A percentile compares a stretch with the other conserved stretches of the same genome.
These are phyloP conservation scores for Boletus eberwhitei DNA, from an alignment of 768 basidiomycete species.

Conservation along the genomic window DNA sequence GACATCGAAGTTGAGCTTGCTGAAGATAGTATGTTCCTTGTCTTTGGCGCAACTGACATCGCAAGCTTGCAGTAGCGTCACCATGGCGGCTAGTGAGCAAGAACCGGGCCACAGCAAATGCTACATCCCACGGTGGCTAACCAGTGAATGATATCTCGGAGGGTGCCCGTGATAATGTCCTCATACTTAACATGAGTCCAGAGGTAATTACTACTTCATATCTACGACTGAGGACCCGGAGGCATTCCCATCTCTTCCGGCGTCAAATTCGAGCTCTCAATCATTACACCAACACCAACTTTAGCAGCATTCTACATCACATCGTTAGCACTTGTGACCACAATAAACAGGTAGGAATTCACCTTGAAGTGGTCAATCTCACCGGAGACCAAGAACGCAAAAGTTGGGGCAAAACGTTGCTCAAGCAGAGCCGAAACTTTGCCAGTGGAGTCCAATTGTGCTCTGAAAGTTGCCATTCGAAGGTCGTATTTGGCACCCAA, in stretches of 20 bases:
- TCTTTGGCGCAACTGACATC: constrained; percentile 48
- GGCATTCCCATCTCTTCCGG: constrained; percentile 79
- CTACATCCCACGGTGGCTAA: constrained; percentile 22
- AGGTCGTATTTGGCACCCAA: constrained; percentile 97
- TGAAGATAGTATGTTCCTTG: constrained; percentile 51
- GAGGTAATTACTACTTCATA: constrained; percentile 24
- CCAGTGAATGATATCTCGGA: constrained; percentile 7
- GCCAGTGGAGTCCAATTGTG: constrained; percentile 90
- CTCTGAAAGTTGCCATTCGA: constrained; percentile 88
- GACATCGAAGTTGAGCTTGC: constrained; percentile 57
- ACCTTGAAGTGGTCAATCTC: constrained; percentile 99
- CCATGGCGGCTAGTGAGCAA: constrained; percentile 4
- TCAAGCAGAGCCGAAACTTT: constrained; percentile 95
- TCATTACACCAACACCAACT: constrained; percentile 97
- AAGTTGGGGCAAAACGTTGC: constrained; percentile 93
- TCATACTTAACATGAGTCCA: constrained; percentile 27
- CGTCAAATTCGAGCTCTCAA: constrained; percentile 79
- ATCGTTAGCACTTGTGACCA: background rate
- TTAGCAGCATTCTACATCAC: constrained; percentile 77
- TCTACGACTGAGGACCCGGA: constrained; percentile 42
- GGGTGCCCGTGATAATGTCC: constrained; percentile 21
- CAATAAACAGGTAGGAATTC: constrained; percentile 13
- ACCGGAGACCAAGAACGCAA: constrained; percentile 90
- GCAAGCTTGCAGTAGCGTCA: constrained; percentile 48
- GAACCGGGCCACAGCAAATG: too few species aligned